Evolutionary conservation across 2,329 filamentous ascomycete genomes (phyloP), one percentile per base, ranked within the genome.

Genomic region (Ophiostoma angusticollis): DNA sequence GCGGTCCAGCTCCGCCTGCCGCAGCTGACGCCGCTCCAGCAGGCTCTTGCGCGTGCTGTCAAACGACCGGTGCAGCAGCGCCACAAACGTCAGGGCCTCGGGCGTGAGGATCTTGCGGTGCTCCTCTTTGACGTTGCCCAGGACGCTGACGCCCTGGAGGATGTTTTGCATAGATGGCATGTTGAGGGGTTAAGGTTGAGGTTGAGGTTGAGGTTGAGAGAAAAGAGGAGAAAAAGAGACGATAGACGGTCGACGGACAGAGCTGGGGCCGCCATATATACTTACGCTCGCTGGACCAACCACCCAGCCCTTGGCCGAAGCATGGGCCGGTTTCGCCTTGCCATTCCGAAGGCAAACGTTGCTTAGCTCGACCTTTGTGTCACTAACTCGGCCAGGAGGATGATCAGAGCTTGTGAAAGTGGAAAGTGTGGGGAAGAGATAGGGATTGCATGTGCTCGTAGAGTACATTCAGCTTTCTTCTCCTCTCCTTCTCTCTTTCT

Each of bases 21-120:
- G 83, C 50, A 80, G 67, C 52, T 81, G 74, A 53, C 91, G 84
- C 54, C 86, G 79, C 65, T 95, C 80, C 39, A 98, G 76, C 31
- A 98, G 77, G 35, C 72, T 69, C 70, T 94, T 94, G 63, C 91
- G 84, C 40, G 80, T 89, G 47, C 62, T 66, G 62, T 96, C 93
- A 73, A 96, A 96, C 48, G 86, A 85, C 57, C 89, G 81, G 67
- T 98, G 91, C 54, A 98, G 76, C 48, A 95, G 79, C 27, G 89
- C 84, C 45, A 98, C 76, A 70, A 96, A 98, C 47, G 85, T 82
- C 48, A 84, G 78, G 40, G 89, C 89, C 49, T 93, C 75, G 52
- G 86, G 89, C 47, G 78, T 94, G 49, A 96, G 74, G 59, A 98
- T 93, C 71, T 93, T 89, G 65, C 77, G 78, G 60, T 87, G 80